Percentiles rank a stretch among this genome's conserved stretches.
phyloP scores from a whole-genome alignment of 345 rosid genomes.

The rapeseed (Brassica napus) region Da-Ae NC_063445.1:25038501-25039000 shows the following conservation, averaged over 20 bases:
- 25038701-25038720: neutral
- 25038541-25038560: no score
- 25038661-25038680: no score
- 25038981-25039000: constrained; percentile 52
- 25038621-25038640: neutral
- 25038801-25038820: neutral
- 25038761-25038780: no score
- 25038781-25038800: no score
- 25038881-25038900: neutral
- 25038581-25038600: neutral
- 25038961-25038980: constrained; percentile 1
- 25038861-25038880: neutral
- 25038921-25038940: neutral
- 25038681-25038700: no score
- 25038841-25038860: neutral
- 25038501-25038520: neutral
- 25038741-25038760: neutral
- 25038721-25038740: neutral
- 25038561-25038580: no score
- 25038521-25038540: neutral
- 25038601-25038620: neutral
- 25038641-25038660: neutral
- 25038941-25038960: neutral
- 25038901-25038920: neutral
- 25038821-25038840: neutral